A percentile compares a stretch with the other conserved stretches of the same genome.
Evolutionary conservation across 225 moss, liverwort and hornwort species (phyloP).

Genomic region (Ulota crispa): DNA sequence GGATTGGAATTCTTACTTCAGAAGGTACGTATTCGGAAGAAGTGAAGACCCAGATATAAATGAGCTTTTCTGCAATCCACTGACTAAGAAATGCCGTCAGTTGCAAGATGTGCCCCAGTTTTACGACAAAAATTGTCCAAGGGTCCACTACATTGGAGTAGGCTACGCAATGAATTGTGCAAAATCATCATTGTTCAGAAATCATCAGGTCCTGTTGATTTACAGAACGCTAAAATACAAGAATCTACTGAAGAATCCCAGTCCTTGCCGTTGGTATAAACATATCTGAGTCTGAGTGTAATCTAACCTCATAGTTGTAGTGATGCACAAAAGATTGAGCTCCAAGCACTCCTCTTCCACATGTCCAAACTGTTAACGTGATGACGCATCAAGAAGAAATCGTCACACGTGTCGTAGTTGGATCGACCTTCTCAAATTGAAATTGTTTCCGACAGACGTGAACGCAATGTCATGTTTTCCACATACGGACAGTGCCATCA

Average conservation of each 20-base stretch:
- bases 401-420: not conserved
- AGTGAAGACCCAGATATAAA: not conserved
- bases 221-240: not conserved
- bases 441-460: not conserved
- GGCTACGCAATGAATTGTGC: not conserved
- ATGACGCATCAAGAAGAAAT: not conserved
- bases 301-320: not conserved
- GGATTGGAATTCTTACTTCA: not conserved
- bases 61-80: not conserved
- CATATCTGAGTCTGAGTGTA: not conserved
- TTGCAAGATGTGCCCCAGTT: not conserved
- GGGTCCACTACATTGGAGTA: not conserved
- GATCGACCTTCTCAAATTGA: not conserved
- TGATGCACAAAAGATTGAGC: not conserved
- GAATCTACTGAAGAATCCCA: not conserved
- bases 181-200: not conserved
- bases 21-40: too few relatives aligned
- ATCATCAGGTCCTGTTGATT: not conserved
- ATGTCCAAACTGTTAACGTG: not conserved
- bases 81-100: not conserved
- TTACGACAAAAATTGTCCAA: not conserved
- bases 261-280: not conserved
- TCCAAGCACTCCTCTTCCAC: not conserved
- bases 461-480: conserved; percentile 65
- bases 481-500: conserved; percentile 87